These are phyloP conservation scores for Hexamita inflata DNA, from an alignment of 208 protist species.

Conservation along the genomic window DNA sequence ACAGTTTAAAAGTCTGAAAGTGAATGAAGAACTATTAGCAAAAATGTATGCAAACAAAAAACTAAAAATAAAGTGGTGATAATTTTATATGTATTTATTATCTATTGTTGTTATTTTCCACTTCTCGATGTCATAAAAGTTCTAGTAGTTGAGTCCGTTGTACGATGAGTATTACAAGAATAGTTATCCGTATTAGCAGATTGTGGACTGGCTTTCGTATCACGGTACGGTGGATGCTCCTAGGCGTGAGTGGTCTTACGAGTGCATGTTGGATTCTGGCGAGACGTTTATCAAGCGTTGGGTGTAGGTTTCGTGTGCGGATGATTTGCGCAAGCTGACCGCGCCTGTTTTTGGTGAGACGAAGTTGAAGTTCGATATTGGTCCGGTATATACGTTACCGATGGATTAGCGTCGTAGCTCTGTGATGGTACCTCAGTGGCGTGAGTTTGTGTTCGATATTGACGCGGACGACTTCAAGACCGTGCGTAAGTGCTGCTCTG, in stretches of 20 bases:
- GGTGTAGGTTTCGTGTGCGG: neutral
- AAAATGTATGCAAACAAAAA: no score
- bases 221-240: neutral
- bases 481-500: conserved; percentile 1
- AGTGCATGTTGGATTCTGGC: neutral
- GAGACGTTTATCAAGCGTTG: conserved; percentile 15
- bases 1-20: no score
- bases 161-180: conserved; percentile 22
- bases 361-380: conserved; percentile 19
- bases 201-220: neutral
- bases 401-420: neutral
- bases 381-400: neutral
- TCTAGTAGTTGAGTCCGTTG: neutral
- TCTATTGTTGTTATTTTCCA: no score
- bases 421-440: neutral
- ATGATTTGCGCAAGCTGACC: neutral
- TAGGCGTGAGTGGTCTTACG: conserved; percentile 15
- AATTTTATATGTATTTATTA: no score
- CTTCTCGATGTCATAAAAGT: no score
- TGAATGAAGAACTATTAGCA: no score
- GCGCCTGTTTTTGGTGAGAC: no score
- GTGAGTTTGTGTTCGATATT: conserved; percentile 29
- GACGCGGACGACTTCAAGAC: conserved; percentile 1
- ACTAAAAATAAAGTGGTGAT: no score
- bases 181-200: conserved; percentile 5